A percentile compares a stretch with the other conserved stretches of the same genome.
Evolutionary conservation across 306 rosid genomes (phyloP).

Genomic region (Rosa persica): DNA sequence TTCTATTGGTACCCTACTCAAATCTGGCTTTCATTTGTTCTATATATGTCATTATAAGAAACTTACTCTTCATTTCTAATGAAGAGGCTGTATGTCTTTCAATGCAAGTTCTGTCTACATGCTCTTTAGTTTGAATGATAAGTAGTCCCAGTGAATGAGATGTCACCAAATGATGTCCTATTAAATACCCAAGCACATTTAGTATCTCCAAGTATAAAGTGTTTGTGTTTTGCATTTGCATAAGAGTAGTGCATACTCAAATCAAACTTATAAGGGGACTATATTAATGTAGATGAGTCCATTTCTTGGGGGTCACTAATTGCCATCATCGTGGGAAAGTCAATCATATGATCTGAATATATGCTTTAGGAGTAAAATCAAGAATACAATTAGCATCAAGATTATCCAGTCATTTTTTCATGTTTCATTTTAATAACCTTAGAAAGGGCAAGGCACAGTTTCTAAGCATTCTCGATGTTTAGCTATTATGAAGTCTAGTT

Average conservation of each 20-base stretch:
- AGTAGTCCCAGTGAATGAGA: not conserved
- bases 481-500: not conserved
- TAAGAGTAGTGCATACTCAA: not conserved
- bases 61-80: not conserved
- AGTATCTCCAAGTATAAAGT: not conserved
- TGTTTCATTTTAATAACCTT: not conserved
- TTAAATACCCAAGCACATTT: not conserved
- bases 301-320: not conserved
- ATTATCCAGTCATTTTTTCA: not conserved
- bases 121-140: not conserved
- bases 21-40: conserved; percentile 18
- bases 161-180: not conserved
- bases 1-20: conserved; percentile 60
- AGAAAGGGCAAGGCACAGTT: no score
- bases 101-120: not conserved
- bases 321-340: not conserved
- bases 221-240: not conserved
- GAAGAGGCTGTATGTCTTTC: not conserved
- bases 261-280: not conserved
- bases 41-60: not conserved
- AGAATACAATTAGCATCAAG: not conserved
- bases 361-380: not conserved
- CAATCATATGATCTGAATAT: not conserved
- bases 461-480: not conserved
- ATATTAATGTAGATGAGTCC: not conserved